Percentiles rank a stretch among this genome's conserved stretches.
Conservation (phyloP, 331 rosid species). For the Malus hybrid region DNA sequence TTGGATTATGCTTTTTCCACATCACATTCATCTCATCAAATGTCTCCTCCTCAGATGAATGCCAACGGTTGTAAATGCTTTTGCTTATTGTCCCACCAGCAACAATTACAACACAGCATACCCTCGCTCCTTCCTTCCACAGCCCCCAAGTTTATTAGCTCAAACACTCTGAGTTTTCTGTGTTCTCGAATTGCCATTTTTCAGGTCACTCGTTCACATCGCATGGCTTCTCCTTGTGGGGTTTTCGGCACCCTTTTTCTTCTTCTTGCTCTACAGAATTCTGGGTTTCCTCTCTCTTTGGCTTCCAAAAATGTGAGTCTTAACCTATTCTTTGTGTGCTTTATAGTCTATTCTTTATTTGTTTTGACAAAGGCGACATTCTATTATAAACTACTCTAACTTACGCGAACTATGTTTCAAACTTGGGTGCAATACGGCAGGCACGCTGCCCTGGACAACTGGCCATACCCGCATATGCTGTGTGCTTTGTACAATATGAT, state of each 20-base stretch:
- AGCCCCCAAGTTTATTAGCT: background rate
- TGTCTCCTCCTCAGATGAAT: background rate
- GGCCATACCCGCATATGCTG: too few species aligned
- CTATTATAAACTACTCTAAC: too few species aligned
- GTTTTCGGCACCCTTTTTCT: conserved; percentile 11
- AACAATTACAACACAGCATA: background rate
- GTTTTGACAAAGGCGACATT: too few species aligned
- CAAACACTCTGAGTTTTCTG: background rate
- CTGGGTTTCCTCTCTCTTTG: conserved; percentile 22
- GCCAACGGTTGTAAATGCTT: background rate
- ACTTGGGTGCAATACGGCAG: too few species aligned
- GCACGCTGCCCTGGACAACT: too few species aligned
- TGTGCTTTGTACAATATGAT: background rate
- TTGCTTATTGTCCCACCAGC: background rate
- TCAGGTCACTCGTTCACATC: background rate
- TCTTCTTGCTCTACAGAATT: conserved; percentile 21
- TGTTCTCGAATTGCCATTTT: conserved; percentile 1
- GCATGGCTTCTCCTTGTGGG: conserved; percentile 32
- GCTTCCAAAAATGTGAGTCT: conserved; percentile 38
- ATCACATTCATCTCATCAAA: background rate
- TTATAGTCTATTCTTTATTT: too few species aligned
- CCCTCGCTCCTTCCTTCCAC: too few species aligned
- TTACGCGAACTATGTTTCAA: too few species aligned
- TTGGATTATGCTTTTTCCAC: background rate
- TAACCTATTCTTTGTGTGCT: background rate